A percentile compares a stretch with the other conserved stretches of the same genome.
Conservation (phyloP, 1,284 basidiomycete genomes). For the Leccinum subspadiceum region DNA sequence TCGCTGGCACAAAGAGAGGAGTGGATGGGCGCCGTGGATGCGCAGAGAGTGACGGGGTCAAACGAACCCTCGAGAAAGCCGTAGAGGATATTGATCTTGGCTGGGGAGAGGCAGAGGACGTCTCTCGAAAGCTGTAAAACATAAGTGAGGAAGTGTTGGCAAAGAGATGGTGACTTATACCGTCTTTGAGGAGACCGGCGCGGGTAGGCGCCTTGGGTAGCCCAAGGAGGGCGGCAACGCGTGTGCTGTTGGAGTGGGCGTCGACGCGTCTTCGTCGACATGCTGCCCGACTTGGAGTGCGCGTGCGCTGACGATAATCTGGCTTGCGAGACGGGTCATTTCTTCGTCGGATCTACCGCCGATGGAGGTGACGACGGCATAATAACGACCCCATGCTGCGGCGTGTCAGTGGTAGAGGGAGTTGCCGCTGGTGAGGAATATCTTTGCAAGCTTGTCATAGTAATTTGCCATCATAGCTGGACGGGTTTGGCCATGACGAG, state of each 20-base stretch:
- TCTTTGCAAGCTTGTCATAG: too few species aligned
- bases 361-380: too few species aligned
- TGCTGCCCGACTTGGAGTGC: conserved; percentile 56
- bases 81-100: too few species aligned
- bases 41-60: conserved; percentile 82
- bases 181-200: conserved; percentile 80
- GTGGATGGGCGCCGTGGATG: conserved; percentile 39
- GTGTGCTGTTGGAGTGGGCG: conserved; percentile 63
- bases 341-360: too few species aligned
- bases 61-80: conserved; percentile 27
- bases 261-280: conserved; percentile 61
- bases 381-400: too few species aligned
- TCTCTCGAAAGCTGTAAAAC: conserved; percentile 69
- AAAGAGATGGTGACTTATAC: conserved; percentile 41
- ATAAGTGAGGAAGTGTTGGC: not conserved
- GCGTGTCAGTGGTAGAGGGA: too few species aligned
- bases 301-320: too few species aligned
- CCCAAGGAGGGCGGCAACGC: conserved; percentile 37
- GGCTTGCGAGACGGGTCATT: too few species aligned
- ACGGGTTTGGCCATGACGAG: too few species aligned
- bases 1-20: too few species aligned
- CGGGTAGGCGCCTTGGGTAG: conserved; percentile 86
- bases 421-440: too few species aligned
- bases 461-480: too few species aligned
- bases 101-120: conserved; percentile 73